These are phyloP conservation scores for Meyerozyma athensensis DNA, from an alignment of 1,139 yeast species.

Conservation along the genomic window DNA sequence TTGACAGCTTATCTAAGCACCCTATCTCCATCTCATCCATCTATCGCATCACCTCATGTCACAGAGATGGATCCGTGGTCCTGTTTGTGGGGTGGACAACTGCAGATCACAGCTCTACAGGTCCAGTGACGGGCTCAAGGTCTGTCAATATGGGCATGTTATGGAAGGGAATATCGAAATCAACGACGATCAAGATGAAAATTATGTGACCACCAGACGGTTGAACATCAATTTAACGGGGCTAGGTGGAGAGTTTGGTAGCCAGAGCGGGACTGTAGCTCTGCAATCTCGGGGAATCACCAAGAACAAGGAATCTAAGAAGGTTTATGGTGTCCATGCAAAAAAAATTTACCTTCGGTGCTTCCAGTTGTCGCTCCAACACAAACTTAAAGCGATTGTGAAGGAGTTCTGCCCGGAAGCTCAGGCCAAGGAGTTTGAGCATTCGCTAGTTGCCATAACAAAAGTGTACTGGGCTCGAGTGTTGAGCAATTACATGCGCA, in stretches of 20 bases:
- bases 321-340: conserved; percentile 53
- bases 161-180: conserved; percentile 74
- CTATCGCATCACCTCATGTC: conserved; percentile 3
- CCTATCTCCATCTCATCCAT: conserved; percentile 2
- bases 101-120: conserved; percentile 78
- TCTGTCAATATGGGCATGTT: conserved; percentile 90
- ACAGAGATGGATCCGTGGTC: conserved; percentile 60
- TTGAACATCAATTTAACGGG: conserved; percentile 35
- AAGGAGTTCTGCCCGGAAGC: conserved; percentile 18
- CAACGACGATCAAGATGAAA: conserved; percentile 68
- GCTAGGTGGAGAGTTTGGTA: conserved; percentile 16
- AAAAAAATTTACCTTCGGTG: conserved; percentile 41
- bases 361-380: conserved; percentile 50
- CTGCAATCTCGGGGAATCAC: conserved; percentile 8
- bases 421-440: conserved; percentile 8
- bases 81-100: conserved; percentile 83
- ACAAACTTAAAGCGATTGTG: conserved; percentile 32
- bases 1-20: not conserved
- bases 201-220: conserved; percentile 46
- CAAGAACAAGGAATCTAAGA: conserved; percentile 8
- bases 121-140: conserved; percentile 65
- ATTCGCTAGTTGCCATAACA: conserved; percentile 33
- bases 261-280: conserved; percentile 14
- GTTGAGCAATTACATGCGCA: conserved; percentile 3
- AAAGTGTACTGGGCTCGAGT: conserved; percentile 44